Evolutionary conservation across 495 filamentous ascomycete genomes (phyloP), one percentile per base, ranked within the genome.

Genomic region (Lasiosphaeria hispida): DNA sequence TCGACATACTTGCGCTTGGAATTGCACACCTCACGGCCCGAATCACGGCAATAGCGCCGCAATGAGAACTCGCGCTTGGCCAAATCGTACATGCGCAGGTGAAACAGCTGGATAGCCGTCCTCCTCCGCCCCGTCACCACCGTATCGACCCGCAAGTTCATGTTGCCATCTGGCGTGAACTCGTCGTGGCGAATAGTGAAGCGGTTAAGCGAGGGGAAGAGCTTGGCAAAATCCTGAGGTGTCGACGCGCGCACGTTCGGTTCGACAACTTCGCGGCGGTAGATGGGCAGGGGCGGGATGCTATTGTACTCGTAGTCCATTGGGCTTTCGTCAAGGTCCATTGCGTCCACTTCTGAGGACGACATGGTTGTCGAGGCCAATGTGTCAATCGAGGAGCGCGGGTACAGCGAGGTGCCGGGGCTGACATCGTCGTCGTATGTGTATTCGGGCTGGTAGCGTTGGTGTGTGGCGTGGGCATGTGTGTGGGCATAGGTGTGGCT

Each of bases 11-110:
- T 91, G 58, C 89, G 82, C 57, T 84, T 84, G 7, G 90, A 88
- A 69, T 94, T 90, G 75, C 92, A 96, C 10, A 97, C 86, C 74
- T 97, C 92, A 18, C 93, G 89, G 4, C 94, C 94, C 10, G 91
- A 96, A 48, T 95, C 90, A 47, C 94, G 85, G 67, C 87, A 94
- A 68, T 98, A 98, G 18, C 94, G 86, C 7, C 94, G 84, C 49
- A 97, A 80, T 4, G 94, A 96, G 72, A 95, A 96, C 61, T 96
- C 87, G 33, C 94, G 84, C 59, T 84, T 82, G 66, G 85, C 85
- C 63, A 98, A 75, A 71, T 97, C 93, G 65, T 96, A 87, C 92
- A 98, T 96, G 59, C 92, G 88, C 41, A 97, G 78, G 72, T 98
- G 92, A 72, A 97, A 97, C 41, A 98, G 85, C 43, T 89, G 94